Conservation (phyloP, 2,329 filamentous ascomycete species). For the Hypoxylon sp. region DNA sequence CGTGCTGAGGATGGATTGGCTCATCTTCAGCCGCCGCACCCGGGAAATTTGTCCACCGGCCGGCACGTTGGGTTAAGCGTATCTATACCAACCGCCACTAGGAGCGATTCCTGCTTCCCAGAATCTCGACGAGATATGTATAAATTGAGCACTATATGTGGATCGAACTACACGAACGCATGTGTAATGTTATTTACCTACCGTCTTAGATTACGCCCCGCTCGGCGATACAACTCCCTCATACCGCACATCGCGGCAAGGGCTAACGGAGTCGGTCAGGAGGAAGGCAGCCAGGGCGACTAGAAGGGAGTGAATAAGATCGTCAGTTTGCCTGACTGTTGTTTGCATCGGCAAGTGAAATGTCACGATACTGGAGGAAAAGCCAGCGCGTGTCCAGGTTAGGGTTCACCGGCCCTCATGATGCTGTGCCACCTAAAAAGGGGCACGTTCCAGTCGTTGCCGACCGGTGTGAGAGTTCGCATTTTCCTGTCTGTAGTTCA, state of each 20-base stretch:
- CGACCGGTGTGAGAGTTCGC: conserved; percentile 32
- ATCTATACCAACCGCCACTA: conserved; percentile 32
- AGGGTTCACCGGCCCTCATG: conserved; percentile 24
- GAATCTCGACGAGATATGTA: conserved; percentile 1
- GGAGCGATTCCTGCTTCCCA: conserved; percentile 29
- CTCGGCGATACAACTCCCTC: conserved; percentile 15
- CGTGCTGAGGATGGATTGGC: conserved; percentile 36
- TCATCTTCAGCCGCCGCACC: conserved; percentile 21
- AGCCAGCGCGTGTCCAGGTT: conserved; percentile 4
- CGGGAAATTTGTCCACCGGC: conserved; percentile 2
- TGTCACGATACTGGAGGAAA: conserved; percentile 9
- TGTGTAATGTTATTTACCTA: conserved; percentile 18
- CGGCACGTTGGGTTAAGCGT: conserved; percentile 5
- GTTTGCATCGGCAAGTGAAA: conserved; percentile 26
- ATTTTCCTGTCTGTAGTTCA: conserved; percentile 6
- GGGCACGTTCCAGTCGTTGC: conserved; percentile 24
- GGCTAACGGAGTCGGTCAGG: conserved; percentile 28
- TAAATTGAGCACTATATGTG: conserved; percentile 19
- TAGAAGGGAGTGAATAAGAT: conserved; percentile 14
- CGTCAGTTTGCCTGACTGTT: conserved; percentile 29
- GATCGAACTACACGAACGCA: conserved; percentile 5
- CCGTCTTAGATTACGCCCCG: conserved; percentile 30
- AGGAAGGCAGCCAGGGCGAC: conserved; percentile 16
- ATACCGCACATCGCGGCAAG: conserved; percentile 21
- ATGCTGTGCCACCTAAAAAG: conserved; percentile 33